Evolutionary conservation across 2,329 filamentous ascomycete genomes (phyloP).

Genomic region (Claviceps capensis): DNA sequence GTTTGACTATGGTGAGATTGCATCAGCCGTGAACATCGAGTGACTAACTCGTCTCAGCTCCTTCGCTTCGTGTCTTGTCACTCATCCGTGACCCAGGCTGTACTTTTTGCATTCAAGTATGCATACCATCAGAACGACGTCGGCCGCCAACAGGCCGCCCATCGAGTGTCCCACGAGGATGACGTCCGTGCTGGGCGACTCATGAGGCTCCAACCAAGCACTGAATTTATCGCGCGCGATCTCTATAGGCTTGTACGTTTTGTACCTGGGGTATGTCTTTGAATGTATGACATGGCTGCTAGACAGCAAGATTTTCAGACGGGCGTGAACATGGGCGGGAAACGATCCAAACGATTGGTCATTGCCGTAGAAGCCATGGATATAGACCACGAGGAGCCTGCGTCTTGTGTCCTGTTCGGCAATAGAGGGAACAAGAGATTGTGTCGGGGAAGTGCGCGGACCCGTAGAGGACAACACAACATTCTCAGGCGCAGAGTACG

Average conservation of each 20-base stretch:
- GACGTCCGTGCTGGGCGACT: conserved; percentile 60
- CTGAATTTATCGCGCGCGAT: conserved; percentile 75
- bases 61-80: neutral
- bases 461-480: conserved; percentile 16
- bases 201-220: conserved; percentile 66
- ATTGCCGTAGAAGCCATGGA: conserved; percentile 84
- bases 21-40: neutral
- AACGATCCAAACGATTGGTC: conserved; percentile 81
- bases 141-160: conserved; percentile 71
- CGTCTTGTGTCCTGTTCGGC: conserved; percentile 23
- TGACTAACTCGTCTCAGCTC: no score
- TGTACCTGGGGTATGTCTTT: conserved; percentile 73
- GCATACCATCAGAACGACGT: conserved; percentile 54
- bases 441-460: conserved; percentile 35
- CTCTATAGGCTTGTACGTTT: conserved; percentile 57
- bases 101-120: no score
- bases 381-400: conserved; percentile 62
- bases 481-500: neutral
- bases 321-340: conserved; percentile 71
- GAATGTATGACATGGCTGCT: conserved; percentile 73
- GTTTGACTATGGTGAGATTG: conserved; percentile 16
- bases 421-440: conserved; percentile 24
- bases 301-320: conserved; percentile 50
- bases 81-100: neutral
- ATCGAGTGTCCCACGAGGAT: conserved; percentile 81